Evolutionary conservation across 2,329 filamentous ascomycete species (phyloP).

Genomic region (Fusarium poae): DNA sequence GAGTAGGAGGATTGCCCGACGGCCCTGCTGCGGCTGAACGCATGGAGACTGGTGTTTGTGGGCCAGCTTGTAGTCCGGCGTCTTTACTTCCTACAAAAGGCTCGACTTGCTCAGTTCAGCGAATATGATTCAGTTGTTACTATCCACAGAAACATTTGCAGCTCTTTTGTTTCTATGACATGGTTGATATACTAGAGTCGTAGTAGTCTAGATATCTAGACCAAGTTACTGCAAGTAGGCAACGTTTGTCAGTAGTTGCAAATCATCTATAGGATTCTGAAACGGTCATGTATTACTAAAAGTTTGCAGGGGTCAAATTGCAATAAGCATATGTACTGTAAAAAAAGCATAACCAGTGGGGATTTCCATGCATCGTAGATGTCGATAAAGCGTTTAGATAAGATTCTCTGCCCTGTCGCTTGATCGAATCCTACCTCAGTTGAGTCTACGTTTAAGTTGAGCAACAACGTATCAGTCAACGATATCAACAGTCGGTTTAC

Average conservation of each 20-base stretch:
- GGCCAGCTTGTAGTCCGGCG: not conserved
- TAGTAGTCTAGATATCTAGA: no score
- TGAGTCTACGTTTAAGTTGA: no score
- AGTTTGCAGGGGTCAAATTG: not conserved
- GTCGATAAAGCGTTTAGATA: not conserved
- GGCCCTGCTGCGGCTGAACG: not conserved
- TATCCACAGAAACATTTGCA: accelerated
- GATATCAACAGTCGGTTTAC: no score
- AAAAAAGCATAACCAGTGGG: not conserved
- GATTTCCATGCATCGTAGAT: not conserved
- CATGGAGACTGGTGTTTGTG: not conserved
- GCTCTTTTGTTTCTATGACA: accelerated
- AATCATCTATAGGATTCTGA: accelerated
- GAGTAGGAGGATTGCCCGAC: not conserved
- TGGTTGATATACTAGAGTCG: no score
- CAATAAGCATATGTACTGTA: not conserved
- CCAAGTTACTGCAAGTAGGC: no score
- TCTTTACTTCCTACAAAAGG: accelerated
- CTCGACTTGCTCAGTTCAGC: not conserved
- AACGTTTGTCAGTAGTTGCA: not conserved
- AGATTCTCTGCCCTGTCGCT: not conserved
- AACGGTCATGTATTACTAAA: not conserved
- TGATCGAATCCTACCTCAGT: no score
- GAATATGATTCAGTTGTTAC: not conserved
- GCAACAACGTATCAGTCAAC: no score